Percentiles rank a stretch among this genome's conserved stretches.
These are phyloP conservation scores for Sordariomycetes sp. DNA, from an alignment of 2,329 filamentous ascomycete species.

Conservation along the genomic window DNA sequence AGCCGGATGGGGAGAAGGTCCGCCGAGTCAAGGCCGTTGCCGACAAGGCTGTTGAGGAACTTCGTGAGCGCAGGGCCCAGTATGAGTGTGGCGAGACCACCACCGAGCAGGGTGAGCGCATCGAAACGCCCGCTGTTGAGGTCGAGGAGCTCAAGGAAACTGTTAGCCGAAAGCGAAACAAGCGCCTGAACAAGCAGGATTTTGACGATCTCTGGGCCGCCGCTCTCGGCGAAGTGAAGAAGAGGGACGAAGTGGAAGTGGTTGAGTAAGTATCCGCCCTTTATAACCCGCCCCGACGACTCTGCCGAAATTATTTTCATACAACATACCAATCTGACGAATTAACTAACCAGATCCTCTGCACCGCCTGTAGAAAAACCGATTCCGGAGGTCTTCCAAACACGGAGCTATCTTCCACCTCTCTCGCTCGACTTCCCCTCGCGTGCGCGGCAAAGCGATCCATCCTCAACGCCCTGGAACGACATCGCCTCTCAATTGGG, in stretches of 20 bases:
- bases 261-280: slow-evolving; percentile 38
- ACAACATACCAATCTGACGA: slow-evolving; percentile 37
- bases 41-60: slow-evolving; percentile 75
- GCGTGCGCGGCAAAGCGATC: slow-evolving; percentile 68
- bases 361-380: slow-evolving; percentile 61
- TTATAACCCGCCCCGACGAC: slow-evolving; percentile 6
- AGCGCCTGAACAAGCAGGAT: slow-evolving; percentile 74
- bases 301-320: neutral
- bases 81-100: slow-evolving; percentile 77
- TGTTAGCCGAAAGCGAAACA: slow-evolving; percentile 66
- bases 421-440: slow-evolving; percentile 86
- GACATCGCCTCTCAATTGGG: slow-evolving; percentile 80
- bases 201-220: slow-evolving; percentile 81
- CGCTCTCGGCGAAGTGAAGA: slow-evolving; percentile 61
- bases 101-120: slow-evolving; percentile 47
- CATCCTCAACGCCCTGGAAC: slow-evolving; percentile 69
- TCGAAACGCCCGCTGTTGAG: slow-evolving; percentile 46
- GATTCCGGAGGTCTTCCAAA: slow-evolving; percentile 49
- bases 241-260: slow-evolving; percentile 49
- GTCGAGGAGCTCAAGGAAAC: slow-evolving; percentile 70
- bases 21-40: slow-evolving; percentile 79
- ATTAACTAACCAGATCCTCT: slow-evolving; percentile 72
- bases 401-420: slow-evolving; percentile 67
- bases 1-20: slow-evolving; percentile 88
- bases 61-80: slow-evolving; percentile 75